Conservation (phyloP, 2,329 filamentous ascomycete genomes). For the Scleromitrula shiraiana region DNA sequence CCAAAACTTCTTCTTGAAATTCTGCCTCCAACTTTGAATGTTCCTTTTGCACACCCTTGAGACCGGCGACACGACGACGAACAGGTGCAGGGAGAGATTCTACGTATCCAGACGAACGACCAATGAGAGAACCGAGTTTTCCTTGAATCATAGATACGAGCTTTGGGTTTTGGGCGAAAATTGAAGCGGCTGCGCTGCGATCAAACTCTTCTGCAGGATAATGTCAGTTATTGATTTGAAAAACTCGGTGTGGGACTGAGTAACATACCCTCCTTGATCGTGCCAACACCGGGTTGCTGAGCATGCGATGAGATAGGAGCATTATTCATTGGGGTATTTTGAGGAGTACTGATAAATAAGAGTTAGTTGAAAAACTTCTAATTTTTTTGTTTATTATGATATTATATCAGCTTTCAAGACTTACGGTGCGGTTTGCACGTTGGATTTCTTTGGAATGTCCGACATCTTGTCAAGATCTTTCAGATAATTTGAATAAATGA, state of each 20-base stretch:
- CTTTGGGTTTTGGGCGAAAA: slow-evolving; percentile 92
- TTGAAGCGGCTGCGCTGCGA: slow-evolving; percentile 74
- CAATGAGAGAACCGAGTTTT: slow-evolving; percentile 86
- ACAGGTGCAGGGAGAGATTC: slow-evolving; percentile 87
- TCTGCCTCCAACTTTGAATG: slow-evolving; percentile 97
- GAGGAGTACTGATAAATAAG: slow-evolving; percentile 66
- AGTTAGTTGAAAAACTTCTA: slow-evolving; percentile 15
- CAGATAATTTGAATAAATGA: not conserved
- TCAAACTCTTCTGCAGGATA: slow-evolving; percentile 72
- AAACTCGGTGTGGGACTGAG: slow-evolving; percentile 25
- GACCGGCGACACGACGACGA: slow-evolving; percentile 84
- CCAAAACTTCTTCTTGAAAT: slow-evolving; percentile 96
- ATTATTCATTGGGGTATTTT: slow-evolving; percentile 94
- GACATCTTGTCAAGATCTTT: slow-evolving; percentile 41
- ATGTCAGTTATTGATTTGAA: slow-evolving; percentile 18
- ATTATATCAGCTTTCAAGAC: slow-evolving; percentile 28
- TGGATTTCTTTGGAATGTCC: slow-evolving; percentile 55
- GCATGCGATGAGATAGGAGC: slow-evolving; percentile 97
- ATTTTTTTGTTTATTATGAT: slow-evolving; percentile 1
- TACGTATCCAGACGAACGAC: slow-evolving; percentile 93
- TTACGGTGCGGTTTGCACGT: slow-evolving; percentile 54
- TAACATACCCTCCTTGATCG: slow-evolving; percentile 89
- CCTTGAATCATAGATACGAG: slow-evolving; percentile 97
- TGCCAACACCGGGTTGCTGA: slow-evolving; percentile 86
- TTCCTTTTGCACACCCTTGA: slow-evolving; percentile 98